Evolutionary conservation across 176 grass and related monocot genomes (phyloP).

Genomic region (Tillandsia fasciculata): DNA sequence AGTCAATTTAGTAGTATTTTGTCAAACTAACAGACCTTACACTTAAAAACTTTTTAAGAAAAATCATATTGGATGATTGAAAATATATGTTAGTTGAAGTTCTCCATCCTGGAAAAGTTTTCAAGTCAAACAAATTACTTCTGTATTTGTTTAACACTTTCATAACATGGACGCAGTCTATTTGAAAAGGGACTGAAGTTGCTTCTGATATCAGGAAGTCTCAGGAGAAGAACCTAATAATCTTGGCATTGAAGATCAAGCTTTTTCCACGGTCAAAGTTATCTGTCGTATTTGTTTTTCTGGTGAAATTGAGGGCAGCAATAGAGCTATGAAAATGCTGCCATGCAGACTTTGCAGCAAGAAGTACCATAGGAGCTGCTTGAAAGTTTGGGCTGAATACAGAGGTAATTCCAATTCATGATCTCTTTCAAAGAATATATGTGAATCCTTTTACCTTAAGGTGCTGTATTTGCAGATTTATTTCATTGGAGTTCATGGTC

Average conservation of each 20-base stretch:
- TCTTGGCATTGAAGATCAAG: constrained; percentile 37
- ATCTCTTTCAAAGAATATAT: neutral
- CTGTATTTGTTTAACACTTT: neutral
- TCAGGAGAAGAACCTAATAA: constrained; percentile 36
- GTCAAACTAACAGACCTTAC: too few relatives aligned
- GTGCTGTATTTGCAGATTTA: constrained; percentile 53
- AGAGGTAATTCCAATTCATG: constrained; percentile 47
- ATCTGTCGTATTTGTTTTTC: constrained; percentile 85
- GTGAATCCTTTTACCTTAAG: neutral
- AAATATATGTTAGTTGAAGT: too few relatives aligned
- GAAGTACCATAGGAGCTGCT: constrained; percentile 83
- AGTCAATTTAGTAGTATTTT: too few relatives aligned
- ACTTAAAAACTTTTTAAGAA: too few relatives aligned
- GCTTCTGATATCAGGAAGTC: constrained; percentile 29
- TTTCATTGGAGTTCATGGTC: constrained; percentile 87
- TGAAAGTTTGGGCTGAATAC: constrained; percentile 87
- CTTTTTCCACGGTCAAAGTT: constrained; percentile 62
- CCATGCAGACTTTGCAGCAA: constrained; percentile 90
- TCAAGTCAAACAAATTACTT: neutral
- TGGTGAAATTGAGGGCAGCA: constrained; percentile 81
- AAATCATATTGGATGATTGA: too few relatives aligned
- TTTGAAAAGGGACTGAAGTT: constrained; percentile 2
- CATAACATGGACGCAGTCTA: neutral
- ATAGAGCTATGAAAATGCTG: constrained; percentile 86
- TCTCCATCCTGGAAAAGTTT: neutral